Evolutionary conservation across 768 basidiomycete species (phyloP).

Genomic region (Leccinum obscurum): DNA sequence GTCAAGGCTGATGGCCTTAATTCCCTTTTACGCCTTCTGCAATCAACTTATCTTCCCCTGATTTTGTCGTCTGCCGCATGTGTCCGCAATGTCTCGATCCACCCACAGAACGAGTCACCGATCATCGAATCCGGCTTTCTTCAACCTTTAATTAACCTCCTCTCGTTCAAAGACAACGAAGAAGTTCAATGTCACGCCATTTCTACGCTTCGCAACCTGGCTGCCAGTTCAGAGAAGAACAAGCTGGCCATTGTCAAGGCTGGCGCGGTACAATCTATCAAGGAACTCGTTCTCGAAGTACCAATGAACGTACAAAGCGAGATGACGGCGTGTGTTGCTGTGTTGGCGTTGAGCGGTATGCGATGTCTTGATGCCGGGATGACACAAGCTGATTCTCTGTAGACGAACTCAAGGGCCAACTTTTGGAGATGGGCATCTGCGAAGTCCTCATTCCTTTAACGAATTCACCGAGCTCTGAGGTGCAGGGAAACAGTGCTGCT

Average conservation of each 20-base stretch:
- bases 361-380: neutral
- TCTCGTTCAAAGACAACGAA: conserved; percentile 99
- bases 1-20: conserved; percentile 93
- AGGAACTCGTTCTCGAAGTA: conserved; percentile 92
- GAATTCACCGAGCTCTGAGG: conserved; percentile 94
- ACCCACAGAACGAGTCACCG: conserved; percentile 97
- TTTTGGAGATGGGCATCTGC: conserved; percentile 97
- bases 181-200: conserved; percentile 99
- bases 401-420: conserved; percentile 97
- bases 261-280: conserved; percentile 94
- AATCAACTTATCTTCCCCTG: conserved; percentile 95
- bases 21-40: conserved; percentile 88
- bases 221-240: conserved; percentile 97
- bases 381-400: conserved; percentile 10
- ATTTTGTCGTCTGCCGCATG: conserved; percentile 98
- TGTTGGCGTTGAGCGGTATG: conserved; percentile 91
- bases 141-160: conserved; percentile 90
- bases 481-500: conserved; percentile 98
- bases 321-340: conserved; percentile 99
- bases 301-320: conserved; percentile 98
- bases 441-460: conserved; percentile 97
- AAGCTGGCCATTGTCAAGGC: conserved; percentile 98
- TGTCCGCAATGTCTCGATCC: conserved; percentile 98
- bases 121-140: conserved; percentile 99
- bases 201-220: conserved; percentile 93